Base-by-base conservation (phyloP, 2,329 filamentous ascomycete species). In the Phialemoniopsis sp. region DNA sequence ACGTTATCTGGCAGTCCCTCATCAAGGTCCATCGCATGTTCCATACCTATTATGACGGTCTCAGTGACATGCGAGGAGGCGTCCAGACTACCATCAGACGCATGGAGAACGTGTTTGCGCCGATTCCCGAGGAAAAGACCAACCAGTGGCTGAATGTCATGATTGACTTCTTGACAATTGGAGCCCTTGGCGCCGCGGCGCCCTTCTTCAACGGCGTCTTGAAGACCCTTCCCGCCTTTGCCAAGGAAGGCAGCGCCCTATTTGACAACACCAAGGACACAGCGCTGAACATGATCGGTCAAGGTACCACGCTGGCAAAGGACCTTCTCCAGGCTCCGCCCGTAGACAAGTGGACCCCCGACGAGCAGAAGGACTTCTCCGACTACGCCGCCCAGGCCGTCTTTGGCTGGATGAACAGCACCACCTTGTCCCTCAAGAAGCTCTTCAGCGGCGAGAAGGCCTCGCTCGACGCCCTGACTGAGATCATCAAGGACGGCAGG, bases 161-260 rank as follows among this genome's bases (percentile, higher is more conserved):
- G 7, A 47, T 60, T 18, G 51, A 58, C 41, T 39, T 58, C 10
- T 18, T 59, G 32, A 54, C 47, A 21, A 38, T 60, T n/a, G 56
- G 55, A 4, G 44, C 50, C 7, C 40, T 51, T 18, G 39, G 46
- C 17, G 43, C 36, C 14, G 48, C 47, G 2, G 56, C 39, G 21
- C 49, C 51, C 17, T 54, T 55, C 37, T 57, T 60, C 47, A 59
- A 58, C 42, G 40, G 16, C 9, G 33, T 51, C 17, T 26, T 58
- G 29, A 50, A 49, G 41, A 34, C 41, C 12, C 30, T 52, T 32
- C 44, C 51, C 1, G 43, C 43, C 28, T 53, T 54, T 29, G 14
- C 32, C 21, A 44, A 44, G 3, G 21, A n/a, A n/a, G 37, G 36
- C 13, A 34, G 33, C 5, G 3, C 19, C 8, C 12, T 34, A 8